phyloP scores from a whole-genome alignment of 2,329 filamentous ascomycete genomes.

The Trichothecium roseum region DNA sequence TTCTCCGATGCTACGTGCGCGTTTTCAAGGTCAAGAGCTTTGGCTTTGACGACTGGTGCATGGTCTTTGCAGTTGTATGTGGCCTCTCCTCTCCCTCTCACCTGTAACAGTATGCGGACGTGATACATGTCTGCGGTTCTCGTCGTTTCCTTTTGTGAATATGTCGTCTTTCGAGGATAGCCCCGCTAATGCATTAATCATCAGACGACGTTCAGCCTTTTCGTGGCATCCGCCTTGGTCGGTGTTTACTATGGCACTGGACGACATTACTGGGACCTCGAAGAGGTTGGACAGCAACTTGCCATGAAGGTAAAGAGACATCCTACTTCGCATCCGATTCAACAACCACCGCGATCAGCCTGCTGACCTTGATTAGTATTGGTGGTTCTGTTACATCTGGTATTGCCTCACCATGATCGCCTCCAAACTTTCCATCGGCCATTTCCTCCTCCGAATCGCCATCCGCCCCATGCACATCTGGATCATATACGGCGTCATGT shows the following conservation, averaged over 20 bases:
- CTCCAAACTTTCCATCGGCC: slow-evolving; percentile 31
- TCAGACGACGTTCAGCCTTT: slow-evolving; percentile 25
- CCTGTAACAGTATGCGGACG: too few relatives aligned
- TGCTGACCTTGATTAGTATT: slow-evolving; percentile 12
- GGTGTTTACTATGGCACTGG: slow-evolving; percentile 31
- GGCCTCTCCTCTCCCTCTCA: background rate
- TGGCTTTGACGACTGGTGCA: slow-evolving; percentile 27
- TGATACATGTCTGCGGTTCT: too few relatives aligned
- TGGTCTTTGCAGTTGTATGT: slow-evolving; percentile 22
- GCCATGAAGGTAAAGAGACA: slow-evolving; percentile 22
- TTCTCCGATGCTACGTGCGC: slow-evolving; percentile 23
- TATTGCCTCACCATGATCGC: slow-evolving; percentile 24
- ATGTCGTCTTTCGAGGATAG: too few relatives aligned
- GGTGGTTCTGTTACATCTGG: slow-evolving; percentile 28
- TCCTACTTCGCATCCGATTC: too few relatives aligned
- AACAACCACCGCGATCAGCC: too few relatives aligned
- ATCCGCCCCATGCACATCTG: slow-evolving; percentile 19
- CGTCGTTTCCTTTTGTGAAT: too few relatives aligned
- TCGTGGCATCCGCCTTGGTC: slow-evolving; percentile 18
- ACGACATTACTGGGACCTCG: slow-evolving; percentile 21
- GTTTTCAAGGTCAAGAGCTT: slow-evolving; percentile 24
- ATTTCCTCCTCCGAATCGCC: slow-evolving; percentile 29
- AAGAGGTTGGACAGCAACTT: slow-evolving; percentile 10
- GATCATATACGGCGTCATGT: slow-evolving; percentile 24
- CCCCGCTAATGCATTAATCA: background rate